phyloP scores from a whole-genome alignment of 345 rosid species.

The Citrus sp. region DNA sequence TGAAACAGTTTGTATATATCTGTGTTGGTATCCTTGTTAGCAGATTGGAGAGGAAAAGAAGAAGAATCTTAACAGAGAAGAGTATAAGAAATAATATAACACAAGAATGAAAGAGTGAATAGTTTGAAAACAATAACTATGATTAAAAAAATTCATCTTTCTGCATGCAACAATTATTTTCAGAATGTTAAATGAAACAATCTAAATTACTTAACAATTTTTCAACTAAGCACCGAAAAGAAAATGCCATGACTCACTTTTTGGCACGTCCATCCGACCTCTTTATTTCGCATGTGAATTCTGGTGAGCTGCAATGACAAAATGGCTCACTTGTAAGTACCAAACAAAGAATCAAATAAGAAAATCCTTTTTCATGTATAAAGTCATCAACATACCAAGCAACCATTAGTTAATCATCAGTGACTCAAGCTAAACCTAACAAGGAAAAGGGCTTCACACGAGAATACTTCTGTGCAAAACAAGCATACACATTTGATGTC shows the following conservation, averaged over 20 bases:
- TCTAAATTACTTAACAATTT: neutral
- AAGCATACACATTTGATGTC: neutral
- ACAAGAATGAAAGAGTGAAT: too few relatives aligned
- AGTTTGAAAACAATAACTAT: too few relatives aligned
- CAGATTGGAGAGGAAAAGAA: neutral
- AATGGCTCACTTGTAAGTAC: neutral
- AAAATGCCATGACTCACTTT: constrained; percentile 35
- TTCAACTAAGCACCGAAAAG: neutral
- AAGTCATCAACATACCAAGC: neutral
- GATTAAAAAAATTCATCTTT: too few relatives aligned
- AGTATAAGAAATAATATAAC: too few relatives aligned
- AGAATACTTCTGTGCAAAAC: neutral
- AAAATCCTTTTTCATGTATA: neutral
- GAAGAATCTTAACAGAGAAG: neutral
- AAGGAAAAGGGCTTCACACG: neutral
- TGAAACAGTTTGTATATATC: neutral
- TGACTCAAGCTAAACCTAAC: neutral
- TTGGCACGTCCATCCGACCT: constrained; percentile 67
- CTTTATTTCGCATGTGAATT: constrained; percentile 49
- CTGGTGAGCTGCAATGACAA: constrained; percentile 44
- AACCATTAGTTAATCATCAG: neutral
- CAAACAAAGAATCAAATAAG: neutral
- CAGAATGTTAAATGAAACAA: neutral
- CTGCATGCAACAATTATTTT: neutral
- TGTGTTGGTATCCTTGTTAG: neutral